Percentiles rank a stretch among this genome's conserved stretches.
These are phyloP conservation scores for Fraxinus cuspidata DNA, from an alignment of 257 asterid species.

Conservation along the genomic window DNA sequence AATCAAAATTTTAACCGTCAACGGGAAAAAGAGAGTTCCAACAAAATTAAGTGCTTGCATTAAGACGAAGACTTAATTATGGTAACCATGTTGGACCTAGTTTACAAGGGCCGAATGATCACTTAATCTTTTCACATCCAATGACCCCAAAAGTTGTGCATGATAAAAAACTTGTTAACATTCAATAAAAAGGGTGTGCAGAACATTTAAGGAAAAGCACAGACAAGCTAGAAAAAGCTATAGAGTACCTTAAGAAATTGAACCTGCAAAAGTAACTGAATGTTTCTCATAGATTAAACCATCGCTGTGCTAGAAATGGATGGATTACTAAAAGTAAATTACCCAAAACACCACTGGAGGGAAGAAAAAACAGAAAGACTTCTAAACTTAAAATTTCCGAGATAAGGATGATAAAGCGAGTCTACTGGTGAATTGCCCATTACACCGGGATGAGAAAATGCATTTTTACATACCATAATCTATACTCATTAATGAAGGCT, in stretches of 20 bases:
- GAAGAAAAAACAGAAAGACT: background rate
- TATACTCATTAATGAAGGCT: background rate
- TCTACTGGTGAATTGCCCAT: background rate
- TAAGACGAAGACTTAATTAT: background rate
- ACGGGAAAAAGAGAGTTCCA: background rate
- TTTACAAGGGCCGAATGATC: background rate
- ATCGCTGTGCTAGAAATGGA: background rate
- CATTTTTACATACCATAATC: background rate
- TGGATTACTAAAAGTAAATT: background rate
- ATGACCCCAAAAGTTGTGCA: background rate
- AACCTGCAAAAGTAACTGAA: background rate
- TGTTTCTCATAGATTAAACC: background rate
- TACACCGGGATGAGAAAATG: background rate
- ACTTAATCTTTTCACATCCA: background rate
- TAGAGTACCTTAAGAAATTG: background rate
- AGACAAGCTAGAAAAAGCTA: background rate
- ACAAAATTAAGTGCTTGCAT: background rate
- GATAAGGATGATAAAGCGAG: background rate
- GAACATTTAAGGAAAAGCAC: background rate
- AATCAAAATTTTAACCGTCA: background rate
- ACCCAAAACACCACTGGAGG: background rate
- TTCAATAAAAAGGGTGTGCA: background rate
- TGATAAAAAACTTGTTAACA: background rate
- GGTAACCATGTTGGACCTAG: background rate
- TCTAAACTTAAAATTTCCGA: background rate